Evolutionary conservation across 768 basidiomycete genomes (phyloP).

Genomic region (Tricholoma sp.): DNA sequence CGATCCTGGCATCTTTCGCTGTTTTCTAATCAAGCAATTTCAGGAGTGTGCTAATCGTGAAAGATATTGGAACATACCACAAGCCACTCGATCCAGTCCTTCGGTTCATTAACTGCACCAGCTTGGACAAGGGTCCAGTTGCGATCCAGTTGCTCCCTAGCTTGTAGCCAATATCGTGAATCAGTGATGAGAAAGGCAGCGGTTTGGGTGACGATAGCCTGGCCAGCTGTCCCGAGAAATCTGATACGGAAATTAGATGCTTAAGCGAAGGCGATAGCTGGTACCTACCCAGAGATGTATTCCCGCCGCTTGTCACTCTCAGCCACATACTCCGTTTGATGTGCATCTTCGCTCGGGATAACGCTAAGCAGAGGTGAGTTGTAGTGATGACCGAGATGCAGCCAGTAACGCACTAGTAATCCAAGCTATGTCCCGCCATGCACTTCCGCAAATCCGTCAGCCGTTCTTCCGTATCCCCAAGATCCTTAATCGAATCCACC

Average conservation of each 20-base stretch:
- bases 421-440: slow-evolving; percentile 64
- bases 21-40: slow-evolving; percentile 23
- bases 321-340: slow-evolving; percentile 79
- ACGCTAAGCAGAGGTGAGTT: slow-evolving; percentile 39
- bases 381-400: not conserved
- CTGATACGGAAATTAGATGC: slow-evolving; percentile 7
- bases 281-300: slow-evolving; percentile 70
- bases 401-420: slow-evolving; percentile 62
- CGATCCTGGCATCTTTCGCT: slow-evolving; percentile 45
- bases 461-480: slow-evolving; percentile 53
- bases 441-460: slow-evolving; percentile 57
- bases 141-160: slow-evolving; percentile 58
- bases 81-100: slow-evolving; percentile 80
- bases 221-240: slow-evolving; percentile 49
- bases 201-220: slow-evolving; percentile 62
- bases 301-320: slow-evolving; percentile 71
- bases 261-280: not conserved
- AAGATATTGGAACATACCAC: slow-evolving; percentile 35
- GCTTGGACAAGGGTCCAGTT: slow-evolving; percentile 71
- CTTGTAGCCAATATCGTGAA: slow-evolving; percentile 82
- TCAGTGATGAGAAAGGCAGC: slow-evolving; percentile 75
- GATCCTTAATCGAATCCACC: slow-evolving; percentile 46
- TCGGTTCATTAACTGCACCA: slow-evolving; percentile 47
- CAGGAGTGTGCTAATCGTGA: not conserved
- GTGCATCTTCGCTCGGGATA: slow-evolving; percentile 77